These are phyloP conservation scores for Leccinum longicurvipes DNA, from an alignment of 768 basidiomycete genomes.

Conservation along the genomic window DNA sequence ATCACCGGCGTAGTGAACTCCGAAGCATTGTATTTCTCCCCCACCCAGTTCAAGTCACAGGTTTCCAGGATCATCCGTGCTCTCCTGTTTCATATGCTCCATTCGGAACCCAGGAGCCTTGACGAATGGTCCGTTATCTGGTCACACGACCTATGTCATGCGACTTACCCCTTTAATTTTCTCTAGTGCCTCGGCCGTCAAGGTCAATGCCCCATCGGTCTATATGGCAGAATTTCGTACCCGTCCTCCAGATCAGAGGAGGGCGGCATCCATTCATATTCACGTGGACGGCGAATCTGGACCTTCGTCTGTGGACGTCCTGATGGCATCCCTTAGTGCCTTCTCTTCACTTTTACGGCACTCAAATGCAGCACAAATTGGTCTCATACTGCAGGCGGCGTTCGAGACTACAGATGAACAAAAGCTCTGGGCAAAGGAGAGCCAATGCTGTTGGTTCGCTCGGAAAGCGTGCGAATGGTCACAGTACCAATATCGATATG, in stretches of 20 bases:
- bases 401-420: slow-evolving; percentile 64
- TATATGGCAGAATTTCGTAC: slow-evolving; percentile 84
- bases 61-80: slow-evolving; percentile 68
- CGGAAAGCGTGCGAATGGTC: slow-evolving; percentile 80
- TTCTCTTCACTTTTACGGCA: slow-evolving; percentile 71
- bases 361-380: slow-evolving; percentile 73
- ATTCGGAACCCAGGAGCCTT: slow-evolving; percentile 55
- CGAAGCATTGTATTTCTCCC: slow-evolving; percentile 75
- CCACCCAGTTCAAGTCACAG: slow-evolving; percentile 69
- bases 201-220: slow-evolving; percentile 68
- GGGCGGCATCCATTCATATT: slow-evolving; percentile 85
- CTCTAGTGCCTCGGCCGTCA: slow-evolving; percentile 55
- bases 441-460: slow-evolving; percentile 81
- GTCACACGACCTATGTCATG: not conserved
- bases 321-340: slow-evolving; percentile 68
- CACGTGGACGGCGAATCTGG: slow-evolving; percentile 89
- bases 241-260: slow-evolving; percentile 72
- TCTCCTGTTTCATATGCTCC: slow-evolving; percentile 63
- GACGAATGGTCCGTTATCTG: slow-evolving; percentile 58
- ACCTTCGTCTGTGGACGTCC: slow-evolving; percentile 69
- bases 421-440: slow-evolving; percentile 60
- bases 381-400: slow-evolving; percentile 65
- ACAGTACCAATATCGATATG: slow-evolving; percentile 91
- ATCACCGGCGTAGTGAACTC: slow-evolving; percentile 79
- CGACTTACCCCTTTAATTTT: not conserved